These are phyloP conservation scores for Nannochloropsis gaditana DNA, from an alignment of 108 stramenopile genomes.

Conservation along the genomic window DNA sequence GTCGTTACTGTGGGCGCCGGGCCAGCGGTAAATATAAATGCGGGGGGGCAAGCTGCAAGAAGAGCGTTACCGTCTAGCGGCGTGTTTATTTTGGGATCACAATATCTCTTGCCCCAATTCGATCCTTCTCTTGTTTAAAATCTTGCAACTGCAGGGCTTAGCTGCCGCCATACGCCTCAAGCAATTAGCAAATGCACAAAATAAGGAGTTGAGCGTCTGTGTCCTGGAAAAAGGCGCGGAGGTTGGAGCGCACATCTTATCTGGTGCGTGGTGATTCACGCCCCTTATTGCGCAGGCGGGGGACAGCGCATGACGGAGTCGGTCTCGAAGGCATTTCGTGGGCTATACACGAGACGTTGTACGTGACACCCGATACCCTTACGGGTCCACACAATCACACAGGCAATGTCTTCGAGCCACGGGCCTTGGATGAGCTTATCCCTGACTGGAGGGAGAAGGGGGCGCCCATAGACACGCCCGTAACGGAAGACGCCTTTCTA, in stretches of 20 bases:
- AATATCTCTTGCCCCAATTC: not conserved
- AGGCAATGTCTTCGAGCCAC: constrained; percentile 94
- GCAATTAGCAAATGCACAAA: constrained; percentile 76
- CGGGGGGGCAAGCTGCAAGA: not conserved
- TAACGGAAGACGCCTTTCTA: constrained; percentile 73
- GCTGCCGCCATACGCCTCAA: constrained; percentile 87
- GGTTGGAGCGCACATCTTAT: constrained; percentile 94
- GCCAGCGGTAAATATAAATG: constrained; percentile 54
- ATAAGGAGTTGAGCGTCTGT: constrained; percentile 85
- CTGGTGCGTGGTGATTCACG: constrained; percentile 43
- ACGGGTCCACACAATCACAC: not conserved
- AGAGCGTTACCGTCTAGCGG: not conserved
- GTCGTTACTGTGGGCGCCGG: constrained; percentile 62
- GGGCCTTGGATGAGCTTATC: constrained; percentile 87
- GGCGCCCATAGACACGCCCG: constrained; percentile 69
- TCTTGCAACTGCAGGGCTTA: constrained; percentile 58
- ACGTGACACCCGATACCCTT: no score
- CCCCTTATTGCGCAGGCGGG: no score
- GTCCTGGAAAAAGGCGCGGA: constrained; percentile 93
- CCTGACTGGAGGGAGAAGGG: constrained; percentile 64
- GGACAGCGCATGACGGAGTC: no score
- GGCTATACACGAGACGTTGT: no score
- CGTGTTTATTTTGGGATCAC: not conserved
- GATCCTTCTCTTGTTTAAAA: not conserved
- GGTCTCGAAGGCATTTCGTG: no score